Evolutionary conservation across 345 rosid genomes (phyloP), one percentile per base, ranked within the genome.

Genomic region (Cardamine chenopodiifolia): DNA sequence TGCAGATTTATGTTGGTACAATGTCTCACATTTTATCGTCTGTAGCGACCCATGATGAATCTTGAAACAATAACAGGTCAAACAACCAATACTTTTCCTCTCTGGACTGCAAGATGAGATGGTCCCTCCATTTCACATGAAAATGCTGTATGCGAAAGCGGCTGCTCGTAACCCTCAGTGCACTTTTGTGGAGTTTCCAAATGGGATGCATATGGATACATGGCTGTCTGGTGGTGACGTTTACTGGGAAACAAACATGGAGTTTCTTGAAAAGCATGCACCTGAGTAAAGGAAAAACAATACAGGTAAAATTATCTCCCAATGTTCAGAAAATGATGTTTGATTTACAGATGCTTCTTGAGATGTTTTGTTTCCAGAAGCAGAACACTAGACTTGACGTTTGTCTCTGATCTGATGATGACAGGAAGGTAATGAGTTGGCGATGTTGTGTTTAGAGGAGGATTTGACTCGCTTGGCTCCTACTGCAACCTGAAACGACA

Each of bases 171-270:
- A 92, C 82, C 78, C 73, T 66, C 81, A 84, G 56, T 90, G 97
- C 82, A 60, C 32, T 28, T 90, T 90, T 76, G 89, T 89, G 68
- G 97, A 90, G 56, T 96, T 96, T 84, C 88, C 98, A 76, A 81
- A 66, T 68, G 99, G 99, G 65, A 89, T 96, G 98, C 99, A 96
- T 79, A 96, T 96, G 99, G 94, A 92, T 79, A 96, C 99, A 59
- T 95, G 99, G 99, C 75, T 92, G 48, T 47, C 87, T 65, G 98
- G 97, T 72, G 99, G 99, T 49, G 98, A 96, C 56, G 78, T 74
- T 14, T 96, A 96, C 70, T 96, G 99, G 99, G 81, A 62, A 74
- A 88, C 89, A 25, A 69, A 84, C 64, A 86, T 76, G 76, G 76
- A 79, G 66, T 92, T 90, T 74, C 76, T 96, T 53, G 90, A 73